Evolutionary conservation across 1,284 basidiomycete genomes (phyloP).

Genomic region (Erythrobasidium hasegawianum): DNA sequence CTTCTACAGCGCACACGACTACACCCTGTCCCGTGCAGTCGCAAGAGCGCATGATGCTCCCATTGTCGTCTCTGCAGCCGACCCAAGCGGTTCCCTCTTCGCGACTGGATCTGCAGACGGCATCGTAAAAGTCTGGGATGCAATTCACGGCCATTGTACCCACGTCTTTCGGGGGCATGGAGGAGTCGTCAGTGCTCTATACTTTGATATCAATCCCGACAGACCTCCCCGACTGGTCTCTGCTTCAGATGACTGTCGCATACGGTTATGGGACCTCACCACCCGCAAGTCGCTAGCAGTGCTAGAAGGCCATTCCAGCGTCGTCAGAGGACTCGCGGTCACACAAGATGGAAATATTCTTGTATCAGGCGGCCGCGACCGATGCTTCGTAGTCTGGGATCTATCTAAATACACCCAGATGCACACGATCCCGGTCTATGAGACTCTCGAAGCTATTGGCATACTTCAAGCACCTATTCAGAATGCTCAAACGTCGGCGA

Average conservation of each 20-base stretch:
- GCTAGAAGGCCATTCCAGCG: slow-evolving; percentile 85
- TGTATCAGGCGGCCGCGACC: slow-evolving; percentile 81
- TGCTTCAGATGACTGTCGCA: slow-evolving; percentile 62
- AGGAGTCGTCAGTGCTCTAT: slow-evolving; percentile 84
- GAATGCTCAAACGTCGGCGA: slow-evolving; percentile 54
- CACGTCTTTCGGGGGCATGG: slow-evolving; percentile 96
- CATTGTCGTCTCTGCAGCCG: slow-evolving; percentile 78
- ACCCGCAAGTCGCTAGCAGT: slow-evolving; percentile 57
- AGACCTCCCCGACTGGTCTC: slow-evolving; percentile 41
- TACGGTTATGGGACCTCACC: slow-evolving; percentile 83
- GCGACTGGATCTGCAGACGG: slow-evolving; percentile 96
- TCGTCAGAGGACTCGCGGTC: slow-evolving; percentile 73
- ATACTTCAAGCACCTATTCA: slow-evolving; percentile 57
- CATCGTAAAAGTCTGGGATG: slow-evolving; percentile 94
- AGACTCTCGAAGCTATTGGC: slow-evolving; percentile 81
- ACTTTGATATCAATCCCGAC: slow-evolving; percentile 58
- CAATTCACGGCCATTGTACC: slow-evolving; percentile 79
- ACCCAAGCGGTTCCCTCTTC: slow-evolving; percentile 82
- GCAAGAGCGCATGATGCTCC: slow-evolving; percentile 85
- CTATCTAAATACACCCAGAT: slow-evolving; percentile 56
- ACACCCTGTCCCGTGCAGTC: slow-evolving; percentile 67
- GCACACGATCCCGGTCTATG: slow-evolving; percentile 81
- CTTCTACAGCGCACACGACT: slow-evolving; percentile 51
- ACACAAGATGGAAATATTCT: slow-evolving; percentile 72
- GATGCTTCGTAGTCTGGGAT: slow-evolving; percentile 87